Percentiles rank a stretch among this genome's conserved stretches.
These are phyloP conservation scores for Phoenix dactylifera DNA, from an alignment of 176 grass and related monocot species.

Conservation along the genomic window DNA sequence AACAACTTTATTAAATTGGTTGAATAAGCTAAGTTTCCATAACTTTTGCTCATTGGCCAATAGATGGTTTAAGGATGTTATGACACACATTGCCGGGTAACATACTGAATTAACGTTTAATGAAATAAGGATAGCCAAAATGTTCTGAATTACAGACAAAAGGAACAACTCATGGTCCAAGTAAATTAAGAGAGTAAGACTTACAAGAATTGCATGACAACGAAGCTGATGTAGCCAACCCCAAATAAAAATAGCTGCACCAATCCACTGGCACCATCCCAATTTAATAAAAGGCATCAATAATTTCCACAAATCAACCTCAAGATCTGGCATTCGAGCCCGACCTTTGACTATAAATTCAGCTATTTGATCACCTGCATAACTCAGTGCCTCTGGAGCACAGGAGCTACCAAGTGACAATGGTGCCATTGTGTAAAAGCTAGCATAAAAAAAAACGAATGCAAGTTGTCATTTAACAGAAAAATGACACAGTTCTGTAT, in stretches of 20 bases:
- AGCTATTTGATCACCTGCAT: slow-evolving; percentile 43
- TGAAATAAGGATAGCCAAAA: too few relatives aligned
- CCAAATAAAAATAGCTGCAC: slow-evolving; percentile 68
- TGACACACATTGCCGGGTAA: too few relatives aligned
- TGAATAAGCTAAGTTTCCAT: too few relatives aligned
- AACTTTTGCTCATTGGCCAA: too few relatives aligned
- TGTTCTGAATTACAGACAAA: too few relatives aligned
- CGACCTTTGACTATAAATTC: slow-evolving; percentile 80
- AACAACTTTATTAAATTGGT: too few relatives aligned
- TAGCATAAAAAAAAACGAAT: slow-evolving; percentile 23
- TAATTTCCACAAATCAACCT: slow-evolving; percentile 39
- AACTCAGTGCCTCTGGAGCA: slow-evolving; percentile 52
- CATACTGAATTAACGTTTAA: too few relatives aligned
- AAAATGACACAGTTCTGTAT: too few relatives aligned
- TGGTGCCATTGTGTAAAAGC: slow-evolving; percentile 61
- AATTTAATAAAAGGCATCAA: slow-evolving; percentile 62
- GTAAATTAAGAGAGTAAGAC: slow-evolving; percentile 14
- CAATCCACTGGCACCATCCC: slow-evolving; percentile 66
- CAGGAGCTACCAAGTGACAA: slow-evolving; percentile 68
- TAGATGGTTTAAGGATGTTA: too few relatives aligned
- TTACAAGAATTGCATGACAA: slow-evolving; percentile 86
- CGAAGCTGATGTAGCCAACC: slow-evolving; percentile 66
- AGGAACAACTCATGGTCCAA: not conserved
- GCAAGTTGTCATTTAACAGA: too few relatives aligned
- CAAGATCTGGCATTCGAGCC: slow-evolving; percentile 59